phyloP scores from a whole-genome alignment of 2,329 filamentous ascomycete genomes.

The Trichoderma guizhouense region DNA sequence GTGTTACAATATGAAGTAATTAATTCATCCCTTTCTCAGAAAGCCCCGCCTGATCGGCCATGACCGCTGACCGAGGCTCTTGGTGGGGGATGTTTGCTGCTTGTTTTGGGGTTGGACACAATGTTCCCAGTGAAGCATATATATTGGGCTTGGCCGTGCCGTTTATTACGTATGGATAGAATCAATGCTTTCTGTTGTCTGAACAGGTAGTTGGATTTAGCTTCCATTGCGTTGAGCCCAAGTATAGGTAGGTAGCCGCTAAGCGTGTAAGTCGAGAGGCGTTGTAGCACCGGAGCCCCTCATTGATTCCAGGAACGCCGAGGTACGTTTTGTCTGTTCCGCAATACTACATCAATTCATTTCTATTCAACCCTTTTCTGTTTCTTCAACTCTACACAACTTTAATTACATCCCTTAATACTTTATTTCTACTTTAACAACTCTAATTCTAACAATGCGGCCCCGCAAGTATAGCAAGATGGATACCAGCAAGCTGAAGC shows the following conservation, averaged over 20 bases:
- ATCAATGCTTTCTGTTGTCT: not conserved
- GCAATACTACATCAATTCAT: not conserved
- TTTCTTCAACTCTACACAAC: not conserved
- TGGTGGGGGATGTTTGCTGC: not conserved
- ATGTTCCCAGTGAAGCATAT: not conserved
- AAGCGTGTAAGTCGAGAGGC: not conserved
- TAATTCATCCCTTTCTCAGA: not conserved
- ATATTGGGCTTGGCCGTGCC: not conserved
- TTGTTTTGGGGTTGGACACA: not conserved
- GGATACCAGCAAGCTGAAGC: conserved; percentile 60
- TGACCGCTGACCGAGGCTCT: conserved; percentile 4
- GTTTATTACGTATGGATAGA: not conserved
- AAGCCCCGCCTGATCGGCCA: not conserved
- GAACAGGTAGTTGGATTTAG: not conserved
- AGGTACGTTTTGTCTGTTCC: not conserved
- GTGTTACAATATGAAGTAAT: not conserved
- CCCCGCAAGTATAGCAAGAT: conserved; percentile 31
- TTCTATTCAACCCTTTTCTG: not conserved
- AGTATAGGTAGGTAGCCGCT: not conserved
- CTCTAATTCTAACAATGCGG: not conserved
- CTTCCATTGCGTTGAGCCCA: not conserved
- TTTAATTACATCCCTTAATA: not conserved
- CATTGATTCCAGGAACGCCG: not conserved
- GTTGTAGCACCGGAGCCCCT: not conserved
- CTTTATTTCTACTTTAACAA: not conserved